Evolutionary conservation across 2,329 filamentous ascomycete genomes (phyloP), one percentile per base, ranked within the genome.

Genomic region (Fusarium verticillioides): DNA sequence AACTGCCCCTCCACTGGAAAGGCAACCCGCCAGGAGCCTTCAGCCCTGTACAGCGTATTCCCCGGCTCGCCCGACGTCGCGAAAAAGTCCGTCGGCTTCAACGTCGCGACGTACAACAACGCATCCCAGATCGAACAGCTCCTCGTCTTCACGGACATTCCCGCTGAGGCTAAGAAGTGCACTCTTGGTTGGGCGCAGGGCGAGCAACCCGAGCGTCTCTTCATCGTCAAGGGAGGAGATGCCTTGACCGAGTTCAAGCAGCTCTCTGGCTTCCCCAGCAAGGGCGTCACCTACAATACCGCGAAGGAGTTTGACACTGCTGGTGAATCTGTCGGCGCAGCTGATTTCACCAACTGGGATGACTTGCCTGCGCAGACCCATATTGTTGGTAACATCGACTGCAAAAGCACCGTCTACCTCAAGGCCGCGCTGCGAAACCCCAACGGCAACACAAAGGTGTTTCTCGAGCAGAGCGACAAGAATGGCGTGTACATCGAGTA

Each of bases 201-300:
- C 23, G 79, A 79, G 12, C 80, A 72, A 69, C 80, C 77, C 60
- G 80, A 82, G 50, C 84, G 82, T 59, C 78, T 79, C 60, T 83
- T 85, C 66, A 79, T 79, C 71, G 82, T 83, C 68, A 73, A 77
- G 30, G 77, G 78, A 23, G 32, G 47, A 28, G 79, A 73, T 60
- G 82, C 76, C 1, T 61, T 79, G 40, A 49, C 78, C 4, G 47
- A 63, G 4, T 59, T 78, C 36, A 72, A 61, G 44, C 79, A 77
- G 47, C 73, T 82, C 10, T 67, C 75, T 11, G 76, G 77, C 26
- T 76, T 80, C 53, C 79, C 78, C 23, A 59, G 57, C 30, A 67
- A 69, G 9, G 59, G 61, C 8, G 66, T 81, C 19, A 78, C 73
- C 0, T 76, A 74, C 46, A 59, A 60, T 30, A 73, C 70, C 52